Evolutionary conservation across 2,329 filamentous ascomycete genomes (phyloP).

Genomic region (Dactylellina parvicollis): DNA sequence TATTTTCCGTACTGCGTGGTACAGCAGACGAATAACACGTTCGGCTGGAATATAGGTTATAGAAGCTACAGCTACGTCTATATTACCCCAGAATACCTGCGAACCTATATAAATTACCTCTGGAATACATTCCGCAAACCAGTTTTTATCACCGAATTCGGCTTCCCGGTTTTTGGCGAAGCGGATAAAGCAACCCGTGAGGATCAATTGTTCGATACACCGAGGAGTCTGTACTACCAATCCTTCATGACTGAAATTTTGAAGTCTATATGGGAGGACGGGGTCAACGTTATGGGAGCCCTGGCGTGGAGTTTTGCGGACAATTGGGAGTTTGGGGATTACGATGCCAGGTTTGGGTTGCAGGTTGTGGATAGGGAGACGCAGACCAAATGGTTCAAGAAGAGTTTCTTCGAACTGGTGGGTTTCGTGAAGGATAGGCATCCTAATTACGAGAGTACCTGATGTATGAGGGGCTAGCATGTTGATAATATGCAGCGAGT

Average conservation of each 20-base stretch:
- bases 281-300: constrained; percentile 67
- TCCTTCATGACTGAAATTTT: constrained; percentile 68
- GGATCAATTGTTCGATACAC: constrained; percentile 68
- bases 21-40: constrained; percentile 63
- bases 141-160: constrained; percentile 68
- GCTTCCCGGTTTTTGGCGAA: constrained; percentile 68
- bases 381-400: constrained; percentile 23
- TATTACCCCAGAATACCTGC: constrained; percentile 69
- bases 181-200: constrained; percentile 61
- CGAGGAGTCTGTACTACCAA: constrained; percentile 68
- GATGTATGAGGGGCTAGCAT: not conserved
- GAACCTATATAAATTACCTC: constrained; percentile 68
- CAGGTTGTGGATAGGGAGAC: constrained; percentile 27
- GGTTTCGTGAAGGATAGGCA: constrained; percentile 28
- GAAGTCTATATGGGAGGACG: constrained; percentile 68
- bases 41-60: constrained; percentile 71
- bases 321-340: constrained; percentile 38
- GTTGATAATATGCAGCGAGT: not conserved
- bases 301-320: constrained; percentile 64
- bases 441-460: constrained; percentile 31
- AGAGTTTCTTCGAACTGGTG: constrained; percentile 37
- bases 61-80: constrained; percentile 69
- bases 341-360: constrained; percentile 21
- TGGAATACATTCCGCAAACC: constrained; percentile 69
- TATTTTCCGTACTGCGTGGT: constrained; percentile 68